Percentiles rank a stretch among this genome's conserved stretches.
Conservation (phyloP, 805 yeast genomes). For the Candida jianshihensis region DNA sequence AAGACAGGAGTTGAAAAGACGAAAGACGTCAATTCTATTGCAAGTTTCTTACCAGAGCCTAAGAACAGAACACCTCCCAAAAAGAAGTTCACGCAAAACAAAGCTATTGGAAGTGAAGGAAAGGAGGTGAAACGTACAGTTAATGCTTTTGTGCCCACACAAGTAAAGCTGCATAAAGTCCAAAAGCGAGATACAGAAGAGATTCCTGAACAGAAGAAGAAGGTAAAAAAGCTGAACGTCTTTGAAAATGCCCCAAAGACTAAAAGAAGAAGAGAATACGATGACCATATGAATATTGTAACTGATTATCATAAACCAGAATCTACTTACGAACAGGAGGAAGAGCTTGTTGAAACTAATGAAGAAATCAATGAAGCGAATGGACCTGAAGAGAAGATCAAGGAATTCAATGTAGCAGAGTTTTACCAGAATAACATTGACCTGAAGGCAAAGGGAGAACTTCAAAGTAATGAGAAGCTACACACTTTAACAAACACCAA, state of each 20-base stretch:
- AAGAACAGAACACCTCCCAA: constrained; percentile 9
- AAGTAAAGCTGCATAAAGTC: neutral
- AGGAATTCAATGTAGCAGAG: constrained; percentile 15
- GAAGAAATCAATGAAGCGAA: constrained; percentile 1
- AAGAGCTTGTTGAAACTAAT: too few relatives aligned
- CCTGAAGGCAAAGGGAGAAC: constrained; percentile 15
- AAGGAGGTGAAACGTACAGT: constrained; percentile 8
- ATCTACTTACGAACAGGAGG: neutral
- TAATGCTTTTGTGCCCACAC: constrained; percentile 2
- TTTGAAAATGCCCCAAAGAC: neutral
- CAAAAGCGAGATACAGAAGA: neutral
- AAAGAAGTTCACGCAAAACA: neutral
- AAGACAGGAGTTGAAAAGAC: too few relatives aligned
- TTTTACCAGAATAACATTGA: constrained; percentile 19
- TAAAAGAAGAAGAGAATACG: neutral
- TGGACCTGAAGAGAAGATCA: constrained; percentile 3
- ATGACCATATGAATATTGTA: neutral
- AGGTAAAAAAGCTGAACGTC: neutral
- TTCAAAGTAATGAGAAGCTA: constrained; percentile 17
- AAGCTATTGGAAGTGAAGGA: neutral
- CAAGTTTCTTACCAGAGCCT: constrained; percentile 20
- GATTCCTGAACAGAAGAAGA: neutral
- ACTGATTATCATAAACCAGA: neutral
- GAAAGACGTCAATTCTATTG: constrained; percentile 16
- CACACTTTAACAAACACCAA: constrained; percentile 16